Conservation (phyloP, 345 rosid species). For the Salix dunnii region DNA sequence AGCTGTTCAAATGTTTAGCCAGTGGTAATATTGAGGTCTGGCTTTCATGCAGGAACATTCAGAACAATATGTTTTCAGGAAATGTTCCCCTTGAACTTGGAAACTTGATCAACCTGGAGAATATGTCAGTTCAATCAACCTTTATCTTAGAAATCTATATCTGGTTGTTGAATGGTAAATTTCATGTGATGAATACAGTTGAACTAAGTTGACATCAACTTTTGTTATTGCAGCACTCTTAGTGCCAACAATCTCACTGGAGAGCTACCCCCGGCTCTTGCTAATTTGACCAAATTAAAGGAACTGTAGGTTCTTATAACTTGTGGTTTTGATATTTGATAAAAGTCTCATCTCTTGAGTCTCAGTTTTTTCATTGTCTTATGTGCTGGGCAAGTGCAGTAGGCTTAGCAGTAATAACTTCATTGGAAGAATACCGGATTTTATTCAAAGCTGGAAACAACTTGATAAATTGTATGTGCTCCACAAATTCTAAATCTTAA, state of each 20-base stretch:
- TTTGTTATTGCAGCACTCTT: constrained; percentile 10
- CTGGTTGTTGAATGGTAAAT: neutral
- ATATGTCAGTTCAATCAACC: constrained; percentile 36
- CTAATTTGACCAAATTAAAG: constrained; percentile 8
- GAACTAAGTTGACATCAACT: neutral
- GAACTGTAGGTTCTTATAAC: constrained; percentile 7
- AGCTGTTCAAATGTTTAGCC: neutral
- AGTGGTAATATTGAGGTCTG: neutral
- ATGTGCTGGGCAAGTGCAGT: neutral
- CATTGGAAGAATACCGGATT: constrained; percentile 11
- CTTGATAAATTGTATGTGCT: neutral
- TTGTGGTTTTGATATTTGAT: neutral
- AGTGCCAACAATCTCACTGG: constrained; percentile 24
- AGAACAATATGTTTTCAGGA: constrained; percentile 36
- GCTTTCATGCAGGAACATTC: constrained; percentile 1
- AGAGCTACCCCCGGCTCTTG: constrained; percentile 3
- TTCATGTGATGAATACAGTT: neutral
- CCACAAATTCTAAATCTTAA: neutral
- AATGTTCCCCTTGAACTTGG: constrained; percentile 43
- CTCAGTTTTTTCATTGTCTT: neutral
- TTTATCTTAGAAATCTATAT: neutral
- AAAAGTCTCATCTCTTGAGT: neutral
- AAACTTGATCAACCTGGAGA: constrained; percentile 36
- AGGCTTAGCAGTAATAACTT: constrained; percentile 16
- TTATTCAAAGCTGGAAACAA: constrained; percentile 8